Base-by-base conservation (phyloP, 805 yeast genomes). In the Candida schatavii region DNA sequence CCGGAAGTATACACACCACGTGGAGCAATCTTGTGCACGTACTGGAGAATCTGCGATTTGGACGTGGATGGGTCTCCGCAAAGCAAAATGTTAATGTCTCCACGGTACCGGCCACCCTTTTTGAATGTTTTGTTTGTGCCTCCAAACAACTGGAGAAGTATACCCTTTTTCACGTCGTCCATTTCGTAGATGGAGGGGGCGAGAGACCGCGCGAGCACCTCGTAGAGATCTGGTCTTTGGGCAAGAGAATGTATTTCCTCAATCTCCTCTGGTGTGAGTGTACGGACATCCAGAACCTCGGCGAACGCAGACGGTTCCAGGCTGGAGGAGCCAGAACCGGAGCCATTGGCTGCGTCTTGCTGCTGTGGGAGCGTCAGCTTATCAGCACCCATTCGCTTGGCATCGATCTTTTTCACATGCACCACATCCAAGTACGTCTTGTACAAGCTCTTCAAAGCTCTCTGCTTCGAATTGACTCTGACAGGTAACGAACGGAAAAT, bases 31-130 rank as follows among this genome's bases (percentile, higher is more conserved):
- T 90, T 88, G 67, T 93, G 99, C 33, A 93, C 97, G 52, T 93
- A 93, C 57, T 89, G 95, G 50, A 93, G 72, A 35, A 93, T 66
- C 64, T 93, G 99, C 2, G 99, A 93, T 61, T 93, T 93, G 10
- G 97, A 83, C 2, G 99, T 93, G 7, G 98, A 91, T 1, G 99
- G 99, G 61, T 93, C 99, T 52, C 99, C 99, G 69, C 98, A 91
- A 33, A 93, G 71, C 42, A 93, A 67, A 37, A 93, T 75, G 57
- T 93, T 93, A 46, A 93, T 82, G 59, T 93, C 99, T 37, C 99
- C 99, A 71, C 99, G 79, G 61, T 90, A 91, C 48, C 88, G 75
- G 2, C 98, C 98, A 54, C 97, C 96, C 61, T 89, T 90, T 29
- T 73, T 69, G 62, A 91, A 88, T 1, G 79, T 78, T 63, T 93